These are phyloP conservation scores for Rhynchosporium graminicola DNA, from an alignment of 2,329 filamentous ascomycete genomes.

Conservation along the genomic window DNA sequence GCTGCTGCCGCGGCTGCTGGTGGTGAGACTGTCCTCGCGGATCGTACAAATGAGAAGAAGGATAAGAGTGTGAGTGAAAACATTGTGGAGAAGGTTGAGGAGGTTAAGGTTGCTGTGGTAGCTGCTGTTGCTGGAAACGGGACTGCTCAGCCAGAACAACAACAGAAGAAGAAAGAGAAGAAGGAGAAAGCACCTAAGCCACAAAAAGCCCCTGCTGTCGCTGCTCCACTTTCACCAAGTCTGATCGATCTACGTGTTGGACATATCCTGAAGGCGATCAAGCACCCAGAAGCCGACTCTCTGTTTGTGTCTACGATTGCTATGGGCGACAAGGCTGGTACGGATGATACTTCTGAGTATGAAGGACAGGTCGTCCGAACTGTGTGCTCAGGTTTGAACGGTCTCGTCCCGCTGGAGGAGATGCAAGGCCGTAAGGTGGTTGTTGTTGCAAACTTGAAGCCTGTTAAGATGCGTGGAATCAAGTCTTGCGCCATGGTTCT, in stretches of 20 bases:
- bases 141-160: constrained; percentile 39
- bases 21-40: constrained; percentile 53
- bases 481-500: constrained; percentile 87
- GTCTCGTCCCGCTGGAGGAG: constrained; percentile 85
- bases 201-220: constrained; percentile 63
- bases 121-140: constrained; percentile 41
- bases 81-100: constrained; percentile 49
- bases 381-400: constrained; percentile 95
- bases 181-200: constrained; percentile 84
- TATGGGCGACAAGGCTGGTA: constrained; percentile 82
- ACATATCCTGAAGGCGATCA: constrained; percentile 93
- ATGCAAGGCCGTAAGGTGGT: constrained; percentile 97
- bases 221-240: constrained; percentile 76
- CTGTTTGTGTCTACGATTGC: constrained; percentile 95
- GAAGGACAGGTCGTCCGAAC: constrained; percentile 91
- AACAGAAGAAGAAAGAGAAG: constrained; percentile 77
- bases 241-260: constrained; percentile 95
- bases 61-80: constrained; percentile 54
- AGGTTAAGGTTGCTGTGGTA: constrained; percentile 41
- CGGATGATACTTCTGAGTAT: constrained; percentile 86
- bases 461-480: constrained; percentile 96
- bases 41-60: constrained; percentile 60
- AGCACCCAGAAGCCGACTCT: constrained; percentile 95
- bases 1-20: constrained; percentile 57
- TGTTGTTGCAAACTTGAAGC: constrained; percentile 96